A percentile compares a stretch with the other conserved stretches of the same genome.
Evolutionary conservation across 176 grass and related monocot genomes (phyloP).

Genomic region (Sorghum bicolor): DNA sequence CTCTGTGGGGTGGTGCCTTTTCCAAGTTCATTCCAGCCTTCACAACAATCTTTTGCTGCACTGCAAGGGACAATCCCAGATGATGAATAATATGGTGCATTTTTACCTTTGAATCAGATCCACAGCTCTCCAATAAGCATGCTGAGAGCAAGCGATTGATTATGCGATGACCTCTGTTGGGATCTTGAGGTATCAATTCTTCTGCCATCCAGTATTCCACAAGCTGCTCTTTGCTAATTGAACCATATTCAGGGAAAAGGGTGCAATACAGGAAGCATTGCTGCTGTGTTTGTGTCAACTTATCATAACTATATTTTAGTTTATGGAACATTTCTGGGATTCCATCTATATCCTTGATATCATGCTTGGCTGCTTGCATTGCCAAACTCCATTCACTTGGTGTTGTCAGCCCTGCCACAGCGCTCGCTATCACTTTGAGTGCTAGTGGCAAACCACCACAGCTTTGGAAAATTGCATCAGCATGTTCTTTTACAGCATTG

Average conservation of each 20-base stretch:
- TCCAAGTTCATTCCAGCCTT: conserved; percentile 38
- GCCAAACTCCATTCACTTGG: conserved; percentile 32
- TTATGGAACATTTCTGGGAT: conserved; percentile 37
- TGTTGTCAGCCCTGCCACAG: conserved; percentile 36
- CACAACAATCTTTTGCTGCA: conserved; percentile 27
- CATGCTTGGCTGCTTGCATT: conserved; percentile 2
- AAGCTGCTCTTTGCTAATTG: conserved; percentile 51
- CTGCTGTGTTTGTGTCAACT: neutral
- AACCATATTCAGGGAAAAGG: conserved; percentile 50
- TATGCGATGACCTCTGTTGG: conserved; percentile 25
- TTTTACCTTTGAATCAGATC: conserved; percentile 39
- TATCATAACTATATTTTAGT: conserved; percentile 57
- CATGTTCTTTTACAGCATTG: conserved; percentile 20
- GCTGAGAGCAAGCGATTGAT: conserved; percentile 30
- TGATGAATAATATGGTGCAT: conserved; percentile 56
- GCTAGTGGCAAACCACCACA: conserved; percentile 60
- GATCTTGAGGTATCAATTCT: conserved; percentile 38
- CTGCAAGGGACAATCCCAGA: conserved; percentile 27
- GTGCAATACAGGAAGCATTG: conserved; percentile 62
- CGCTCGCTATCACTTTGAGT: conserved; percentile 42
- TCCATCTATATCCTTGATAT: conserved; percentile 21
- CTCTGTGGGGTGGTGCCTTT: conserved; percentile 18
- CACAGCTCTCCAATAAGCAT: conserved; percentile 46
- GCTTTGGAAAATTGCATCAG: conserved; percentile 28
- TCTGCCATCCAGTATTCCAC: conserved; percentile 65